Evolutionary conservation across 768 basidiomycete species (phyloP).

Genomic region (Vararia minispora): DNA sequence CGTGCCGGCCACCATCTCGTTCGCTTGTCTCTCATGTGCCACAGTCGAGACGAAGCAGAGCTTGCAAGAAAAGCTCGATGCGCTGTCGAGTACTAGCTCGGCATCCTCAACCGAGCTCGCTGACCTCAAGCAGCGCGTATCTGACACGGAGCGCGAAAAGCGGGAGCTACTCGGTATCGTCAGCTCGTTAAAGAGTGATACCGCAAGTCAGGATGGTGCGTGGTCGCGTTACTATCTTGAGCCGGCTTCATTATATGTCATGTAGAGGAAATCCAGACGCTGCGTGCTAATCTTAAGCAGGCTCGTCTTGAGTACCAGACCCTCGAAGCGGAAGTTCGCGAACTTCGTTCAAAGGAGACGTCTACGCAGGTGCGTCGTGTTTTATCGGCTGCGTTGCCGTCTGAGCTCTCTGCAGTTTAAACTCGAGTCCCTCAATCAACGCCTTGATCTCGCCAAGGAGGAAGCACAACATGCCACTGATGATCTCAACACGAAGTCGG

Average conservation of each 20-base stretch:
- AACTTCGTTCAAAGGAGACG: slow-evolving; percentile 64
- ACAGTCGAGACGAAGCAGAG: slow-evolving; percentile 34
- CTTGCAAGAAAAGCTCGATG: slow-evolving; percentile 44
- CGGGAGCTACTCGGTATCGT: slow-evolving; percentile 78
- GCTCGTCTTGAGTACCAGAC: slow-evolving; percentile 62
- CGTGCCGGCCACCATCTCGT: slow-evolving; percentile 15
- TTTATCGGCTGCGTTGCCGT: slow-evolving; percentile 2
- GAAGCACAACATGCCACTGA: slow-evolving; percentile 63
- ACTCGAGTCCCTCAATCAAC: slow-evolving; percentile 72
- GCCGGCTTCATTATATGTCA: not conserved
- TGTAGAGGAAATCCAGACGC: slow-evolving; percentile 59
- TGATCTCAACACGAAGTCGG: slow-evolving; percentile 63
- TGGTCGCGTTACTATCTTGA: slow-evolving; percentile 1
- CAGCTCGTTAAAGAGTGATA: slow-evolving; percentile 72
- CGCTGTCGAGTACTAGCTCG: slow-evolving; percentile 46
- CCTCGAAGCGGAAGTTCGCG: slow-evolving; percentile 57
- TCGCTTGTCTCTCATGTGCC: slow-evolving; percentile 15
- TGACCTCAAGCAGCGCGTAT: slow-evolving; percentile 44
- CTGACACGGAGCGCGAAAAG: slow-evolving; percentile 83
- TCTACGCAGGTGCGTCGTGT: slow-evolving; percentile 50
- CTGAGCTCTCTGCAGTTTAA: slow-evolving; percentile 51
- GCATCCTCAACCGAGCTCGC: slow-evolving; percentile 55
- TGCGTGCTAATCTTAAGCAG: slow-evolving; percentile 61
- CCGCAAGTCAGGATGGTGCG: slow-evolving; percentile 63
- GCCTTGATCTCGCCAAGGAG: slow-evolving; percentile 63